Conservation (phyloP, 2,329 filamentous ascomycete species). For the Diaporthe eres region DNA sequence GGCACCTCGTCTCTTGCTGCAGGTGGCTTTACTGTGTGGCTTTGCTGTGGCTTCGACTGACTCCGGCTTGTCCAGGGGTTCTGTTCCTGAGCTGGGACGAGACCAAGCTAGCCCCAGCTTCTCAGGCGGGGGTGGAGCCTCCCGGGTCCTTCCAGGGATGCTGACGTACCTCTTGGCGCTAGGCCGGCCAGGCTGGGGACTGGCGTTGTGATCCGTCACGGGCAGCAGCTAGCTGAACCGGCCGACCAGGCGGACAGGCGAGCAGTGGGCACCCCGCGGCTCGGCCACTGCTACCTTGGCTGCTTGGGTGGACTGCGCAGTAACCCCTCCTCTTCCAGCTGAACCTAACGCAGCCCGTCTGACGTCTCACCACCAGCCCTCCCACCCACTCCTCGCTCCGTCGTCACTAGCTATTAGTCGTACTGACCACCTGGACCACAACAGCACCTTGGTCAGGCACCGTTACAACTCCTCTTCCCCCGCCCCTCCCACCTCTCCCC, state of each 20-base stretch:
- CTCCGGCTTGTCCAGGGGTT: background rate
- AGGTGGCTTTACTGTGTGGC: constrained; percentile 1
- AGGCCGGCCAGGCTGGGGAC: background rate
- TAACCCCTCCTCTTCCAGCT: constrained; percentile 30
- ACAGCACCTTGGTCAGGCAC: background rate
- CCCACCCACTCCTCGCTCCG: background rate
- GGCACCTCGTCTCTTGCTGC: background rate
- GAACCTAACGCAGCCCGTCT: background rate
- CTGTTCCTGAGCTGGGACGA: constrained; percentile 13
- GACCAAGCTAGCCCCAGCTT: constrained; percentile 10
- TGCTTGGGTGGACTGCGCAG: too few species aligned
- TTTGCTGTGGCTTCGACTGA: background rate
- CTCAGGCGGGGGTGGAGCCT: constrained; percentile 23
- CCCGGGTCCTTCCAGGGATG: background rate
- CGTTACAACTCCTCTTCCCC: background rate
- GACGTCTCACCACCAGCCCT: background rate
- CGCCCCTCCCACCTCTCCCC: background rate
- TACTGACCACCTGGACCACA: background rate
- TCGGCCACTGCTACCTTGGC: background rate
- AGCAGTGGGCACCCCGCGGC: constrained; percentile 24
- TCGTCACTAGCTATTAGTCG: background rate
- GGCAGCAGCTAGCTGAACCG: background rate
- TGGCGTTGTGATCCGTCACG: background rate
- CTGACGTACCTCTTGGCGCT: constrained; percentile 29
- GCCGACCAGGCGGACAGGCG: background rate